These are phyloP conservation scores for Lichtheimia hyalospora DNA, from an alignment of 371 early-diverging fungal species.

Conservation along the genomic window DNA sequence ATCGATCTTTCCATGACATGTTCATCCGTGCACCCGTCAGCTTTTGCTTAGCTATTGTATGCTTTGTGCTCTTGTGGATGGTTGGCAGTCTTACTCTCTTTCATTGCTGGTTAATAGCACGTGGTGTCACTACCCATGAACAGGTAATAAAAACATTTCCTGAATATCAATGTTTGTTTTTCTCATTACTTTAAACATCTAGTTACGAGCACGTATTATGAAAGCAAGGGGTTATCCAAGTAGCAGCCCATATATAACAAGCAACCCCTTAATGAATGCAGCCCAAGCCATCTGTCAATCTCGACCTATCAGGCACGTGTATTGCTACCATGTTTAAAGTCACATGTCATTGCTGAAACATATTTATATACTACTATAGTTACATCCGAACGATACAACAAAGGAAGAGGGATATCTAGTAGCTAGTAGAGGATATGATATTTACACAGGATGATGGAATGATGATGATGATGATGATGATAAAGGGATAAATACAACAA, in stretches of 20 bases:
- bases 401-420: not conserved
- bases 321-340: too few relatives aligned
- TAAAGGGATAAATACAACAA: too few relatives aligned
- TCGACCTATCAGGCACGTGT: slow-evolving; percentile 55
- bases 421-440: not conserved
- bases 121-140: slow-evolving; percentile 87
- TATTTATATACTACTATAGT: too few relatives aligned
- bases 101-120: slow-evolving; percentile 72
- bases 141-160: slow-evolving; percentile 47
- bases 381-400: not conserved
- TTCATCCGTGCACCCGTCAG: slow-evolving; percentile 39
- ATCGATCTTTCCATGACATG: slow-evolving; percentile 14
- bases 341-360: too few relatives aligned
- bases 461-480: not conserved
- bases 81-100: slow-evolving; percentile 72
- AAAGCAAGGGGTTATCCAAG: slow-evolving; percentile 30
- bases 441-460: not conserved
- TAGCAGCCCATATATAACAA: slow-evolving; percentile 49
- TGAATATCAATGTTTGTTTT: not conserved
- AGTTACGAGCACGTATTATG: slow-evolving; percentile 45
- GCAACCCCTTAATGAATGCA: slow-evolving; percentile 51
- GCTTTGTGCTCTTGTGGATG: slow-evolving; percentile 61
- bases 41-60: slow-evolving; percentile 65
- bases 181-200: slow-evolving; percentile 14
- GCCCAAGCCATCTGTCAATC: slow-evolving; percentile 56